Percentiles rank a stretch among this genome's conserved stretches.
Conservation (phyloP, 768 basidiomycete species). For the Leccinum barrowsii region DNA sequence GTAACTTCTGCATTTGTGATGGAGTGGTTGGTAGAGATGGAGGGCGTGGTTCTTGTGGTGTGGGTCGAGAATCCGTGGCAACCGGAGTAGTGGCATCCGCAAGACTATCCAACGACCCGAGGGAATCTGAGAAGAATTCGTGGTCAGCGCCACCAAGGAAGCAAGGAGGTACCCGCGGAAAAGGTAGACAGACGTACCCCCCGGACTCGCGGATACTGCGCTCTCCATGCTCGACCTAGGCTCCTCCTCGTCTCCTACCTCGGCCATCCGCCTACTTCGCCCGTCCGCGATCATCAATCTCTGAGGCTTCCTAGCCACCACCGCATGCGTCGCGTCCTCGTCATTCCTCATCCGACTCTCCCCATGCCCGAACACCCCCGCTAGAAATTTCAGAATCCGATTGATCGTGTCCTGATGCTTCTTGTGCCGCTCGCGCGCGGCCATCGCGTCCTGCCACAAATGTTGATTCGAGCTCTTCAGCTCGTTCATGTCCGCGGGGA, state of each 20-base stretch:
- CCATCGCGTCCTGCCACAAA: conserved; percentile 89
- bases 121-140: conserved; percentile 29
- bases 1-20: conserved; percentile 54
- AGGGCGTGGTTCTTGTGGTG: conserved; percentile 16
- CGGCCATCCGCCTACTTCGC: conserved; percentile 34
- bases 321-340: conserved; percentile 36
- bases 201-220: conserved; percentile 16
- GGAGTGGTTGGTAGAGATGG: conserved; percentile 47
- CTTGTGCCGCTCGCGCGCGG: conserved; percentile 74
- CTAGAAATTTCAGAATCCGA: conserved; percentile 90
- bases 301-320: conserved; percentile 47
- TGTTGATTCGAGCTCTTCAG: conserved; percentile 83
- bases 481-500: conserved; percentile 84
- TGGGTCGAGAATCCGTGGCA: conserved; percentile 9
- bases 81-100: conserved; percentile 15
- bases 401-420: conserved; percentile 97
- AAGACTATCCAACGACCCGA: conserved; percentile 42
- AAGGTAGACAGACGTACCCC: conserved; percentile 5
- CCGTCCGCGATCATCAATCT: conserved; percentile 69
- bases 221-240: conserved; percentile 29
- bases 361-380: conserved; percentile 77
- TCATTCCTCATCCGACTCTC: conserved; percentile 37
- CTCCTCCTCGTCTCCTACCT: conserved; percentile 41
- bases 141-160: neutral
- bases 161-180: neutral